These are phyloP conservation scores for Boletus reticuloceps DNA, from an alignment of 768 basidiomycete species.

Conservation along the genomic window DNA sequence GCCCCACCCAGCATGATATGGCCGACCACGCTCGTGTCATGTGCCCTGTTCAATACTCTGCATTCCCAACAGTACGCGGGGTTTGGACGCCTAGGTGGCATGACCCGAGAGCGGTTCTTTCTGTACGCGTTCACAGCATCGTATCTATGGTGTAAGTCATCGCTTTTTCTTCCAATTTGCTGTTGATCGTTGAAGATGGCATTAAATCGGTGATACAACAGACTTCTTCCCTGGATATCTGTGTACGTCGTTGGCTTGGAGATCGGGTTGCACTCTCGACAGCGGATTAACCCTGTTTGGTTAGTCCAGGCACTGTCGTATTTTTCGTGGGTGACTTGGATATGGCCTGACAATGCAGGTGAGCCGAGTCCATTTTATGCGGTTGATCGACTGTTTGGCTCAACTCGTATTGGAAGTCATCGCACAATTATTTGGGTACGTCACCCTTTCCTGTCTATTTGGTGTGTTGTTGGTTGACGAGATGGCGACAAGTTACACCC, in stretches of 20 bases:
- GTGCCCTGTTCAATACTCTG: slow-evolving; percentile 74
- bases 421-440: slow-evolving; percentile 48
- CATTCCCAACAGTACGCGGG: slow-evolving; percentile 70
- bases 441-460: background rate
- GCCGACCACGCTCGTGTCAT: slow-evolving; percentile 73
- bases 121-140: slow-evolving; percentile 57
- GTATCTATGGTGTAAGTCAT: slow-evolving; percentile 54
- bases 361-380: slow-evolving; percentile 14
- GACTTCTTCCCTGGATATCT: slow-evolving; percentile 47
- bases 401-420: slow-evolving; percentile 31
- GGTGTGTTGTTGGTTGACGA: background rate
- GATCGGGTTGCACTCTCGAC: background rate
- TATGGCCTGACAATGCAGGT: slow-evolving; percentile 47
- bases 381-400: slow-evolving; percentile 11
- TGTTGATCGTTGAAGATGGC: background rate
- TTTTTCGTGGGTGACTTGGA: slow-evolving; percentile 61
- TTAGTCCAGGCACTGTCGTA: slow-evolving; percentile 48
- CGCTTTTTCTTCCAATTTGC: background rate
- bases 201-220: slow-evolving; percentile 9
- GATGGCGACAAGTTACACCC: slow-evolving; percentile 28
- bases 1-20: slow-evolving; percentile 62
- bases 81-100: slow-evolving; percentile 56
- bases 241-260: slow-evolving; percentile 26
- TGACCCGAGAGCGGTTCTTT: slow-evolving; percentile 80
- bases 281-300: background rate